Percentiles rank a stretch among this genome's conserved stretches.
These are phyloP conservation scores for Helenozyma baotianmanensis DNA, from an alignment of 805 yeast species.

Conservation along the genomic window DNA sequence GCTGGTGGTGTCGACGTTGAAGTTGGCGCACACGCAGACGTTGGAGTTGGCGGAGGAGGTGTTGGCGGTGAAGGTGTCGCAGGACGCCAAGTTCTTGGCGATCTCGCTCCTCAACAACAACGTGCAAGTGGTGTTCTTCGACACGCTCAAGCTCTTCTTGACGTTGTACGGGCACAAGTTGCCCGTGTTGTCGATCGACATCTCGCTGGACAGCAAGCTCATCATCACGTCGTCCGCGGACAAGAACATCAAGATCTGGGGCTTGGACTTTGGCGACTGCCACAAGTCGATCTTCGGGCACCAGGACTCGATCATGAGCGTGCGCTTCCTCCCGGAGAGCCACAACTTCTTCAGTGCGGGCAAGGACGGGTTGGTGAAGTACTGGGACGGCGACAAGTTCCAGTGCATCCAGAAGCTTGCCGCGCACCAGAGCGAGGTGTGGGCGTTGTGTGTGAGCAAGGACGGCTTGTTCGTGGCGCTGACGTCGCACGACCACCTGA, in stretches of 20 bases:
- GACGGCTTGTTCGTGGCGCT: slow-evolving; percentile 71
- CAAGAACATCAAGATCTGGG: slow-evolving; percentile 97
- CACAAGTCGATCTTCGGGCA: slow-evolving; percentile 96
- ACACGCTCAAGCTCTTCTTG: slow-evolving; percentile 79
- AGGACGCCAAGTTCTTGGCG: slow-evolving; percentile 73
- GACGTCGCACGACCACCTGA: slow-evolving; percentile 89
- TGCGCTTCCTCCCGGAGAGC: slow-evolving; percentile 74
- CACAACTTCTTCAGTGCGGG: slow-evolving; percentile 88
- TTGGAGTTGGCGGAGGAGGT: slow-evolving; percentile 86
- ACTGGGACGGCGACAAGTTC: slow-evolving; percentile 98
- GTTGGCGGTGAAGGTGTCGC: slow-evolving; percentile 71
- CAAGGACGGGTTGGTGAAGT: slow-evolving; percentile 84
- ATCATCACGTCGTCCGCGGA: slow-evolving; percentile 94
- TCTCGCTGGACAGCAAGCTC: slow-evolving; percentile 81
- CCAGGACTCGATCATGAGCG: slow-evolving; percentile 91
- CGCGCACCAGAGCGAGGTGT: slow-evolving; percentile 86
- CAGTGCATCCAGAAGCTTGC: slow-evolving; percentile 84
- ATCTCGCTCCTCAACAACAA: slow-evolving; percentile 86
- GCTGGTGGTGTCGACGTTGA: slow-evolving; percentile 48
- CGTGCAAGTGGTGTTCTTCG: slow-evolving; percentile 89
- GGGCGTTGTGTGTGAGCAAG: slow-evolving; percentile 79
- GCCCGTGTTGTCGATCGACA: slow-evolving; percentile 90
- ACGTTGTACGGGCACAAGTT: slow-evolving; percentile 94
- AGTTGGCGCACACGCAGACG: slow-evolving; percentile 69
- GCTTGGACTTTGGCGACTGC: slow-evolving; percentile 97